Evolutionary conservation across 345 rosid species (phyloP).

Genomic region (Anastatica hierochuntica): DNA sequence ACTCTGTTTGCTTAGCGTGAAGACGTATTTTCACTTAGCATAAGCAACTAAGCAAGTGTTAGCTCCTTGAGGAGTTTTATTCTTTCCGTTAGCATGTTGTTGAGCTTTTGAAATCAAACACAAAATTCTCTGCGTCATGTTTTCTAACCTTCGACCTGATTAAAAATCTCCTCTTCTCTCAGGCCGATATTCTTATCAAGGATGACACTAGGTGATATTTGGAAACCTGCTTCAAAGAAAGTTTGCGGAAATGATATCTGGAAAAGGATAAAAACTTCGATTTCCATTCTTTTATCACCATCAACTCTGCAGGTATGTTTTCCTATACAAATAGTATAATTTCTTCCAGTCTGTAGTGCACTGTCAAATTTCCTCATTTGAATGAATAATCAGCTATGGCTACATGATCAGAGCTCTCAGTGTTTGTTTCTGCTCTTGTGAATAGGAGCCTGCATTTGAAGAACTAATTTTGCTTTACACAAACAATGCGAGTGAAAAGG

Average conservation of each 20-base stretch:
- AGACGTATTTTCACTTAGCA: too few species aligned
- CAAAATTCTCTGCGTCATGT: too few species aligned
- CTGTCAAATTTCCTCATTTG: not conserved
- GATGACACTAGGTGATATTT: constrained; percentile 82
- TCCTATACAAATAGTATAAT: not conserved
- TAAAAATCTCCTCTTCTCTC: constrained; percentile 17
- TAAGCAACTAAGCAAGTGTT: too few species aligned
- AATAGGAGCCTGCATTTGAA: constrained; percentile 88
- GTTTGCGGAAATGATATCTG: constrained; percentile 56
- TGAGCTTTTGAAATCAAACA: not conserved
- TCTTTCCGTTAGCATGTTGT: not conserved
- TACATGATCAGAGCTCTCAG: not conserved
- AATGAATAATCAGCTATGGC: constrained; percentile 1
- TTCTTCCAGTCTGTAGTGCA: not conserved
- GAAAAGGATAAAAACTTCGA: constrained; percentile 64
- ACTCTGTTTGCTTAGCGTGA: too few species aligned
- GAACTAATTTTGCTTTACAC: constrained; percentile 81
- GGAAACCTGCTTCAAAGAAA: constrained; percentile 81
- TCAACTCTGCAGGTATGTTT: constrained; percentile 73
- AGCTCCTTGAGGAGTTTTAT: too few species aligned
- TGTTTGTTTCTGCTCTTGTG: constrained; percentile 20
- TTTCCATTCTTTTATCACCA: constrained; percentile 78
- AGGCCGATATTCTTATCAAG: constrained; percentile 83
- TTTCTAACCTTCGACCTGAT: too few species aligned
- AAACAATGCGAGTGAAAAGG: constrained; percentile 34